Evolutionary conservation across 331 rosid species (phyloP).

Genomic region (Quercus lobata): DNA sequence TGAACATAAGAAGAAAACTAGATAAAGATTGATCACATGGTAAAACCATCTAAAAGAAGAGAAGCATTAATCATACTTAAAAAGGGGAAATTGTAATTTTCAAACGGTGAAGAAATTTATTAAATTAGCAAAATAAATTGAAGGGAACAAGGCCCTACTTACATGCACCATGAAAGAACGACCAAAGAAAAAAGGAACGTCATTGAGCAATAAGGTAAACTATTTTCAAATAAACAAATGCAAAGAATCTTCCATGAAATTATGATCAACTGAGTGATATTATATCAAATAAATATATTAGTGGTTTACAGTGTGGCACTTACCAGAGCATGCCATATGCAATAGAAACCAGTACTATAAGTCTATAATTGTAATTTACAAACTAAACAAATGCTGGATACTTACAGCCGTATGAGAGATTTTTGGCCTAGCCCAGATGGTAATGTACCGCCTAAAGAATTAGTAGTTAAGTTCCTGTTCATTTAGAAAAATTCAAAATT

Average conservation of each 20-base stretch:
- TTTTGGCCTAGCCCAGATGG: constrained; percentile 74
- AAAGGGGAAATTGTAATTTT: not conserved
- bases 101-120: not conserved
- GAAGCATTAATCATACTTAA: too few species aligned
- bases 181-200: not conserved
- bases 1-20: not conserved
- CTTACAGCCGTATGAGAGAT: constrained; percentile 71
- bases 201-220: not conserved
- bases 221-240: not conserved
- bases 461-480: constrained; percentile 82
- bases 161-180: not conserved
- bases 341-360: constrained; percentile 3
- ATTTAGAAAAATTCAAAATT: not conserved
- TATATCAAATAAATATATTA: not conserved
- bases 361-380: constrained; percentile 5
- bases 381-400: constrained; percentile 5
- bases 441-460: constrained; percentile 59
- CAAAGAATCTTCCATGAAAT: constrained; percentile 1
- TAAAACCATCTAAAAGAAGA: not conserved
- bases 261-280: not conserved
- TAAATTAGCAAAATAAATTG: not conserved
- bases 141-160: not conserved
- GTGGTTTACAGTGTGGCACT: not conserved
- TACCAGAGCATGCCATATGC: constrained; percentile 3
- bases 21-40: not conserved